Conservation (phyloP, 208 protist genomes). For the Leishmania turanica region DNA sequence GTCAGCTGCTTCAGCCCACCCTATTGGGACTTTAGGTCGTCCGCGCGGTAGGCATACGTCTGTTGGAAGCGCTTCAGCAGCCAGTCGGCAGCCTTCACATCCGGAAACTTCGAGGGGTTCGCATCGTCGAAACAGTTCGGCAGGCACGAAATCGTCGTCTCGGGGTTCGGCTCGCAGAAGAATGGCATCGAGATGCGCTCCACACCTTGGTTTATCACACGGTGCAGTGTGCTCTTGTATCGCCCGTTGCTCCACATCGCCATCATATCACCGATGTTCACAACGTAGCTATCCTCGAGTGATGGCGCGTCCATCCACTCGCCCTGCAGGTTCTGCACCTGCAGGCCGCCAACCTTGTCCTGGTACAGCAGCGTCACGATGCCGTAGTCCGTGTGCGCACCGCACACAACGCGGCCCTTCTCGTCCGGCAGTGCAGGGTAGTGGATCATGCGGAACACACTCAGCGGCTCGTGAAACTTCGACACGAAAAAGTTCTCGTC, state of each 20-base stretch:
- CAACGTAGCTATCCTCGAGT: constrained; percentile 67
- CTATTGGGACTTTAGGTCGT: background rate
- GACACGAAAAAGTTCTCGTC: constrained; percentile 56
- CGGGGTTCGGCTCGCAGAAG: constrained; percentile 81
- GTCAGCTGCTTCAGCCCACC: background rate
- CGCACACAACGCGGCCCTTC: constrained; percentile 54
- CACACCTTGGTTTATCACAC: constrained; percentile 67
- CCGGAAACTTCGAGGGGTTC: constrained; percentile 65
- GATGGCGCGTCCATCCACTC: constrained; percentile 72
- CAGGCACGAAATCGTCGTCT: constrained; percentile 65
- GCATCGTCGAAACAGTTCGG: constrained; percentile 58
- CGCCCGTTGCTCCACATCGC: constrained; percentile 78
- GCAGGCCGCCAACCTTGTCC: constrained; percentile 53
- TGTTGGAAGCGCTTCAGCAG: constrained; percentile 71
- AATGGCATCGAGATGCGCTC: constrained; percentile 85
- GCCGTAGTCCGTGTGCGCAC: constrained; percentile 85
- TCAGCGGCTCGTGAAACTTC: constrained; percentile 70
- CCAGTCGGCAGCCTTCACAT: constrained; percentile 62
- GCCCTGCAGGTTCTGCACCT: constrained; percentile 57
- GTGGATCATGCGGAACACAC: constrained; percentile 79
- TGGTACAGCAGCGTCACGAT: constrained; percentile 85
- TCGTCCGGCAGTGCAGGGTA: constrained; percentile 60
- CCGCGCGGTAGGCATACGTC: constrained; percentile 64
- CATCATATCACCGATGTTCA: constrained; percentile 93
- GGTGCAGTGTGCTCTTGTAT: constrained; percentile 77